Conservation (phyloP, 257 asterid species). For the Solanum neorickii region DNA sequence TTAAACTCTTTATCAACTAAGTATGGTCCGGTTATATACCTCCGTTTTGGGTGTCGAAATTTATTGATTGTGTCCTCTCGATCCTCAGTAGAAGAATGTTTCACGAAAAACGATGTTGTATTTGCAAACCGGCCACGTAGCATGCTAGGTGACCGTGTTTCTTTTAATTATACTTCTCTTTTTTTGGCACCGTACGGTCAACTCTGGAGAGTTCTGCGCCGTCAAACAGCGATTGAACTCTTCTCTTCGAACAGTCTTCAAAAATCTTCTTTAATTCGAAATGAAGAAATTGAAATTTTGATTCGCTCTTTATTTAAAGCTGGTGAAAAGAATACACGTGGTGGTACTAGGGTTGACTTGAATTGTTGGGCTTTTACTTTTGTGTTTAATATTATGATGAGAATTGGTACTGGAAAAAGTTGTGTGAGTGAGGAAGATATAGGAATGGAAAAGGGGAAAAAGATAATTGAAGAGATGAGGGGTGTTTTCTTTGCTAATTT, state of each 20-base stretch:
- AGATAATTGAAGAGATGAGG: slow-evolving; percentile 10
- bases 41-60: slow-evolving; percentile 27
- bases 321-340: not conserved
- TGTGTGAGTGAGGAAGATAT: slow-evolving; percentile 24
- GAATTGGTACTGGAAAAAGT: slow-evolving; percentile 24
- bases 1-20: slow-evolving; percentile 19
- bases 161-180: slow-evolving; percentile 19
- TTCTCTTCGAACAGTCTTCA: slow-evolving; percentile 29
- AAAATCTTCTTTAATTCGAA: slow-evolving; percentile 20
- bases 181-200: slow-evolving; percentile 29
- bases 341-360: slow-evolving; percentile 16
- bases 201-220: slow-evolving; percentile 36
- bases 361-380: slow-evolving; percentile 15
- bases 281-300: slow-evolving; percentile 13
- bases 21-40: slow-evolving; percentile 35
- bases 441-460: slow-evolving; percentile 19
- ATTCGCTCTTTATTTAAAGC: slow-evolving; percentile 3
- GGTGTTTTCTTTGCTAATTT: slow-evolving; percentile 3
- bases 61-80: slow-evolving; percentile 39
- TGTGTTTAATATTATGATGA: slow-evolving; percentile 23
- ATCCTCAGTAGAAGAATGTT: slow-evolving; percentile 37
- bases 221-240: slow-evolving; percentile 13
- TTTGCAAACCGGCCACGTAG: slow-evolving; percentile 44
- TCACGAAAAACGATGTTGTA: slow-evolving; percentile 38
- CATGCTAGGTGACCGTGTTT: slow-evolving; percentile 13